Base-by-base conservation (phyloP, 495 filamentous ascomycete genomes). In the Letharia columbiana region DNA sequence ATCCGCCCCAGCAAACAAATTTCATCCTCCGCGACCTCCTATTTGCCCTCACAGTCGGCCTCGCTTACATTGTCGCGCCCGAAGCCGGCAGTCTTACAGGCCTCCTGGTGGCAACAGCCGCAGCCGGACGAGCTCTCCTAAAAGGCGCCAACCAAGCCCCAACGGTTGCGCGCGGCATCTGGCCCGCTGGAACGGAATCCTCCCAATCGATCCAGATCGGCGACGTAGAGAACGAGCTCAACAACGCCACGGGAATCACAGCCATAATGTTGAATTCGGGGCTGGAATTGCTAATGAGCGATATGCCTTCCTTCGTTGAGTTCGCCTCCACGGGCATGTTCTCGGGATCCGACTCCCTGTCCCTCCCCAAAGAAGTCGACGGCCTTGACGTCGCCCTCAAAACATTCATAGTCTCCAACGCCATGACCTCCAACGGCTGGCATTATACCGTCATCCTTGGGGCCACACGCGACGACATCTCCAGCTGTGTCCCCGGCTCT, bases 401-500 rank as follows among this genome's bases (percentile, higher is more conserved):
- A 31, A 61, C 57, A 8, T 60, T 28, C 41, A 50, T 60, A 4
- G 8, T 47, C 41, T 66, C 64, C 23, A 35, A 44, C 20, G 33
- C 64, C 17, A 13, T 66, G 56, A 33, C 28, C 5, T 12, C 35
- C 28, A 66, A 66, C 45, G 12, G 20, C 3, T 66, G 57, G 56
- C 49, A 15, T 23, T 3, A 10, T 2, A 12, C n/a, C n/a, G 11
- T 31, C n/a, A 4, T 3, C 11, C n/a, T 12, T 3, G 10, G 9
- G 5, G 10, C 23, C 7, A 47, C 45, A 2, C 18, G 20, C 18
- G 45, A 6, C 18, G 78, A 35, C 5, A 72, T 67, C 39, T 71
- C 74, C 49, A 80, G 79, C 15, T 52, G 39, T 31, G 74, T 70
- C 54, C 76, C 73, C 2, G 60, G 42, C 63, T 66, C 65, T 12